Base-by-base conservation (phyloP, 1,284 basidiomycete species). In the Ustilago loliicola region DNA sequence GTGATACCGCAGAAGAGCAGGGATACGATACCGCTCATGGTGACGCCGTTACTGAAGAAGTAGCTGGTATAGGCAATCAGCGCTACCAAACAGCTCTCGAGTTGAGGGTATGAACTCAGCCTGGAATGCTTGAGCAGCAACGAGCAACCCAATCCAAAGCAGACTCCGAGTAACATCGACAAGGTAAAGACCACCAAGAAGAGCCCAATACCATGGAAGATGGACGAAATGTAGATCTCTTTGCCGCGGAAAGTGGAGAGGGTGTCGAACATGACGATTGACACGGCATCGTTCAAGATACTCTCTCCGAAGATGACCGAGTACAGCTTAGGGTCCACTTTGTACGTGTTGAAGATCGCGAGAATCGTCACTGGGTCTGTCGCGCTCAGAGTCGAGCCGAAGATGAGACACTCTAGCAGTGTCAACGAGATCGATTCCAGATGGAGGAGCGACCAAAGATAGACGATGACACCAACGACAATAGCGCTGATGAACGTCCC, bases 221-320 rank as follows among this genome's bases (percentile, higher is more conserved):
- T 89, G 3, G 95, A 96, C 8, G 91, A 91, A 29, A 98, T 83
- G 86, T 92, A 93, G 66, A 99, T 93, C 81, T 96, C 93, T 63
- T 92, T 91, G 27, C 94, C 94, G 79, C 96, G 93, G 87, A 99
- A 98, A 81, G 92, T 93, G 3, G 93, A 93, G 55, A 98, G 88
- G 0, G 96, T 98, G 87, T 99, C 96, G 88, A 98, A 99, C 94
- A 99, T 97, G 88, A 99, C 96, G 88, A 99, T 99, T 89, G 94
- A 95, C 81, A 99, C 96, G 30, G 96, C 96, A 89, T 99, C 96
- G 88, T 99, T 99, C 73, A 99, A 88, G 72, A 99, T 90, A 86
- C 93, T 94, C 88, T 99, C 96, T 36, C 97, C 97, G 86, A 99
- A 99, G 82, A 99, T 99, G 88, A 99, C 91, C 61, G 92, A 93